phyloP scores from a whole-genome alignment of 164 flowering plant genomes.

The Paratinospora sagittata region DNA sequence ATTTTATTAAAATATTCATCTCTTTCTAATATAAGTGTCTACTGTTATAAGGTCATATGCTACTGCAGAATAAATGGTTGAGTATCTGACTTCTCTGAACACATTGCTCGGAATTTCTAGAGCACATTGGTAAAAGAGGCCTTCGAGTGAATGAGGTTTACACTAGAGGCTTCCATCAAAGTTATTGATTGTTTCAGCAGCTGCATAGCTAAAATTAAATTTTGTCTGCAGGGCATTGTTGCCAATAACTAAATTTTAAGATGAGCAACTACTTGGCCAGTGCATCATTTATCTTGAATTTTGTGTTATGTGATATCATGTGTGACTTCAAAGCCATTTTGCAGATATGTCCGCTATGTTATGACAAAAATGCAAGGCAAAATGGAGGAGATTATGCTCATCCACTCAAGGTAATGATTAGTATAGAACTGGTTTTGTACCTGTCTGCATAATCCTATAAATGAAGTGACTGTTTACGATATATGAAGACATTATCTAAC shows the following conservation, averaged over 20 bases:
- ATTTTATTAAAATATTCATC: too few species aligned
- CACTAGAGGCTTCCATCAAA: neutral
- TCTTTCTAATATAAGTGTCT: too few species aligned
- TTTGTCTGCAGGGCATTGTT: neutral
- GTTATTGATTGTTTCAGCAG: too few species aligned
- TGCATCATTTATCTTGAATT: neutral
- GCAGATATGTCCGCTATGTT: slow-evolving; percentile 83
- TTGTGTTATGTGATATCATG: neutral
- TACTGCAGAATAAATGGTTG: too few species aligned
- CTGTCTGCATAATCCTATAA: neutral
- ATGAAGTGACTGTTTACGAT: neutral
- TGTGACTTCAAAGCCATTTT: slow-evolving; percentile 10
- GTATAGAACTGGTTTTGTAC: neutral
- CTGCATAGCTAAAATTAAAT: neutral
- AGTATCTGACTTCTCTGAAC: neutral
- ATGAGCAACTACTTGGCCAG: neutral
- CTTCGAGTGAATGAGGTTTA: neutral
- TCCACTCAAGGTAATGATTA: slow-evolving; percentile 67
- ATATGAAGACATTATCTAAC: neutral
- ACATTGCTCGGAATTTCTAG: neutral
- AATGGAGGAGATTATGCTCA: slow-evolving; percentile 44
- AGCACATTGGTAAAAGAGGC: neutral
- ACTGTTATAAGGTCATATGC: too few species aligned
- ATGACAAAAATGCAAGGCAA: slow-evolving; percentile 52
- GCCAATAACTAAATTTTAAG: neutral